A percentile compares a stretch with the other conserved stretches of the same genome.
phyloP scores from a whole-genome alignment of 2,329 filamentous ascomycete genomes.

The Mycosphaerella sp. region DNA sequence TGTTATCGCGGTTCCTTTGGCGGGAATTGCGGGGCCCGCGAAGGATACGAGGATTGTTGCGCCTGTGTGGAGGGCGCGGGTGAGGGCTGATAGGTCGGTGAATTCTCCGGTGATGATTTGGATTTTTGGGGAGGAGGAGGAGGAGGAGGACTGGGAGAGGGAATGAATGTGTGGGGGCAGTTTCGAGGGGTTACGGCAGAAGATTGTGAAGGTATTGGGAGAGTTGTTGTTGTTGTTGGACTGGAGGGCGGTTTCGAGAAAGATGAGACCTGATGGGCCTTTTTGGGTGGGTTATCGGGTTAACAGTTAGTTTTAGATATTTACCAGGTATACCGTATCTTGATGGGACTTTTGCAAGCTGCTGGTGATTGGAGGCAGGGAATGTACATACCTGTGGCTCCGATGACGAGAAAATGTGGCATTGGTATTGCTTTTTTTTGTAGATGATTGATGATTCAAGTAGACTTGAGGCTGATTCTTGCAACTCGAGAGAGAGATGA shows the following conservation, averaged over 20 bases:
- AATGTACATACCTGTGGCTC: conserved; percentile 15
- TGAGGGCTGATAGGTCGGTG: conserved; percentile 14
- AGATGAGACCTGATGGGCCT: conserved; percentile 20
- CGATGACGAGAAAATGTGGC: conserved; percentile 20
- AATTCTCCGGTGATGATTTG: conserved; percentile 19
- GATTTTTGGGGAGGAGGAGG: conserved; percentile 3
- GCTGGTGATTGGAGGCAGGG: background rate
- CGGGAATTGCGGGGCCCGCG: conserved; percentile 14
- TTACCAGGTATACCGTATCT: no score
- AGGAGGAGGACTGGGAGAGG: conserved; percentile 4
- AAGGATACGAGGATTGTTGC: conserved; percentile 21
- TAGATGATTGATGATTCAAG: background rate
- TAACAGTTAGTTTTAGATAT: no score
- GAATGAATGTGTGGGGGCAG: background rate
- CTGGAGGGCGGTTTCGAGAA: conserved; percentile 19
- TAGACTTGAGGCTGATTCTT: no score
- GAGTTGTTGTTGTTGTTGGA: conserved; percentile 3
- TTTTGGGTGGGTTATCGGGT: background rate
- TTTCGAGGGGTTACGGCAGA: conserved; percentile 21
- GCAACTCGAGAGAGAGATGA: no score
- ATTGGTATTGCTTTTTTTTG: background rate
- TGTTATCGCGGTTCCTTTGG: conserved; percentile 15
- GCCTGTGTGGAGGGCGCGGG: conserved; percentile 12
- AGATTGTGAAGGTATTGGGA: conserved; percentile 15
- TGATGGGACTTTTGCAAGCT: background rate